These are phyloP conservation scores for Syncephalastrum racemosum DNA, from an alignment of 371 early-diverging fungal genomes.

Conservation along the genomic window DNA sequence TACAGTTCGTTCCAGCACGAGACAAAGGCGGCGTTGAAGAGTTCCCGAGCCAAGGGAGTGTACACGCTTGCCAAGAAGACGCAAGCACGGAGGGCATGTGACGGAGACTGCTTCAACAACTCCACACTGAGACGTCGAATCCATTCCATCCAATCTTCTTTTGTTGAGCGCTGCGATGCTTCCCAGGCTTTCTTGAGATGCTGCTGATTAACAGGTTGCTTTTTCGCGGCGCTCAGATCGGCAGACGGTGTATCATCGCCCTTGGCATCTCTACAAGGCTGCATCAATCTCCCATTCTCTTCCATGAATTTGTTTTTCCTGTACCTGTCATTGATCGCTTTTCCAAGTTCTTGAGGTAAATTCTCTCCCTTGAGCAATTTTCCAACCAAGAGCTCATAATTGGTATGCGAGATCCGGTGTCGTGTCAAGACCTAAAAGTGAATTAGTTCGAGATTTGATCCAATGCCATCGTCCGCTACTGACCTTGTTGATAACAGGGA, in stretches of 20 bases:
- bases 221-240: slow-evolving; percentile 56
- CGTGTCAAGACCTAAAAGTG: slow-evolving; percentile 55
- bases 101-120: slow-evolving; percentile 94
- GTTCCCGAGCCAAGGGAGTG: slow-evolving; percentile 83
- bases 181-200: slow-evolving; percentile 94
- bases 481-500: slow-evolving; percentile 86
- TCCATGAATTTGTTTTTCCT: slow-evolving; percentile 3
- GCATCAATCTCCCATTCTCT: slow-evolving; percentile 12
- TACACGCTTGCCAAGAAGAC: slow-evolving; percentile 81
- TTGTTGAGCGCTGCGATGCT: slow-evolving; percentile 84
- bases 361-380: slow-evolving; percentile 81
- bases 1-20: slow-evolving; percentile 95
- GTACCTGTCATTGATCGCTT: slow-evolving; percentile 41
- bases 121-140: slow-evolving; percentile 89
- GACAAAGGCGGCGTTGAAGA: slow-evolving; percentile 97
- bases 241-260: slow-evolving; percentile 55
- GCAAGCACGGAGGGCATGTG: slow-evolving; percentile 93
- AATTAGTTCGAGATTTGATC: neutral
- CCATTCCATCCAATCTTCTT: slow-evolving; percentile 98
- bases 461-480: neutral
- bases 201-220: slow-evolving; percentile 86
- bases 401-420: slow-evolving; percentile 66
- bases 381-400: slow-evolving; percentile 71
- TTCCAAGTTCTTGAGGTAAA: slow-evolving; percentile 68
- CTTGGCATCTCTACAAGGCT: slow-evolving; percentile 27